phyloP scores from a whole-genome alignment of 139 green algal species.

The Spirogloea muscicola region DNA sequence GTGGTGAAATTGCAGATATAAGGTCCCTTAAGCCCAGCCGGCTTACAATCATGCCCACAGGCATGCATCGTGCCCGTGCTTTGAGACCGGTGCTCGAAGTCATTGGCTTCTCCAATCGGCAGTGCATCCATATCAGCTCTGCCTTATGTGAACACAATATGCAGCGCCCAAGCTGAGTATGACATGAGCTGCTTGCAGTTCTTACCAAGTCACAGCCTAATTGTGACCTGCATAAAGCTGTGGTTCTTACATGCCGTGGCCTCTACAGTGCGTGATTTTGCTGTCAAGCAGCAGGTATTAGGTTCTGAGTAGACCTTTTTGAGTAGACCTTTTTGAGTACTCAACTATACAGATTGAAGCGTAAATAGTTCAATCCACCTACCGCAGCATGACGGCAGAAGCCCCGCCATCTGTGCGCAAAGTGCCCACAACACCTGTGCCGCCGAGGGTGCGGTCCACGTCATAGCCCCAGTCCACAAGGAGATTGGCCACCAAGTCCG shows the following conservation, averaged over 20 bases:
- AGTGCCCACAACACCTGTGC: slow-evolving; percentile 37
- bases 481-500: slow-evolving; percentile 19
- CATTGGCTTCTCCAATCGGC: slow-evolving; percentile 31
- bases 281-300: background rate
- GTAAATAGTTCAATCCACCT: background rate
- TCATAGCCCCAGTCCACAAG: slow-evolving; percentile 41
- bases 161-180: background rate
- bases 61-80: slow-evolving; percentile 21
- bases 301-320: background rate
- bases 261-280: background rate
- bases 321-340: too few species aligned
- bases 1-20: too few species aligned
- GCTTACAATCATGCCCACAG: slow-evolving; percentile 41
- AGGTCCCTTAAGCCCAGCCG: too few species aligned
- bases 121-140: slow-evolving; percentile 44
- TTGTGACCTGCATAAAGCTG: background rate
- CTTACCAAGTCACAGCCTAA: background rate
- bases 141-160: background rate
- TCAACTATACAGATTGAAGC: background rate
- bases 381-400: slow-evolving; percentile 34
- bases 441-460: slow-evolving; percentile 24
- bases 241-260: background rate
- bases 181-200: background rate
- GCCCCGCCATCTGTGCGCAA: background rate
- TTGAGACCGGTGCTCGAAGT: slow-evolving; percentile 27